Conservation (phyloP, 179 eudicot species). For the Beta corolliflora region DNA sequence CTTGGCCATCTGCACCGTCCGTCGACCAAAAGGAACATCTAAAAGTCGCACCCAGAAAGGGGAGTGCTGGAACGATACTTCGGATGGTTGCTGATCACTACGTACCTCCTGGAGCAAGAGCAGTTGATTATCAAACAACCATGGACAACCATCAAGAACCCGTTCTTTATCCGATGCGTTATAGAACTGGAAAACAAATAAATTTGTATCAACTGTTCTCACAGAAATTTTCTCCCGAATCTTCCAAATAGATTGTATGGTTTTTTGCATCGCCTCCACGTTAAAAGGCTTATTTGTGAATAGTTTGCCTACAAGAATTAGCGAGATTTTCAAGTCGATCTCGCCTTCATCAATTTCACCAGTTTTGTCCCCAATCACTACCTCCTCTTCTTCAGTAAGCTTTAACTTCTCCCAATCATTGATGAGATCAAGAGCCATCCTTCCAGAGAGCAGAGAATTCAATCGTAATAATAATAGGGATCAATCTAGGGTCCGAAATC, state of each 20-base stretch:
- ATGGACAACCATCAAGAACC: neutral
- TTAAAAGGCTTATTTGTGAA: neutral
- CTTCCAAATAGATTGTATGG: neutral
- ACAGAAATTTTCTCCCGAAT: neutral
- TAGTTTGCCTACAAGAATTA: neutral
- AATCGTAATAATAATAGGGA: too few species aligned
- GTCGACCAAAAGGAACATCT: neutral
- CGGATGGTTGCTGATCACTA: neutral
- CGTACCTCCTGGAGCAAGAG: neutral
- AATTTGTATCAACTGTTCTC: neutral
- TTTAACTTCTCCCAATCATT: too few species aligned
- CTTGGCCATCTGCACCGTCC: neutral
- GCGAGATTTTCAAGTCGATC: neutral
- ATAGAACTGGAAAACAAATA: slow-evolving; percentile 6
- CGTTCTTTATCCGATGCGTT: neutral
- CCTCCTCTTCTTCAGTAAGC: too few species aligned
- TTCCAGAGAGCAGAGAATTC: too few species aligned
- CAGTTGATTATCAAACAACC: neutral
- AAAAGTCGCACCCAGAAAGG: neutral
- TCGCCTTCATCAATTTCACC: too few species aligned
- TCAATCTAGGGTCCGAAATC: too few species aligned
- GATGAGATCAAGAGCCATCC: too few species aligned
- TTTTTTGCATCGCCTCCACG: neutral
- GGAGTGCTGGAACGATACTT: neutral
- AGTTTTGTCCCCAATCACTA: too few species aligned